Evolutionary conservation across 805 yeast genomes (phyloP).

Genomic region (Nakazawaea pomicola): DNA sequence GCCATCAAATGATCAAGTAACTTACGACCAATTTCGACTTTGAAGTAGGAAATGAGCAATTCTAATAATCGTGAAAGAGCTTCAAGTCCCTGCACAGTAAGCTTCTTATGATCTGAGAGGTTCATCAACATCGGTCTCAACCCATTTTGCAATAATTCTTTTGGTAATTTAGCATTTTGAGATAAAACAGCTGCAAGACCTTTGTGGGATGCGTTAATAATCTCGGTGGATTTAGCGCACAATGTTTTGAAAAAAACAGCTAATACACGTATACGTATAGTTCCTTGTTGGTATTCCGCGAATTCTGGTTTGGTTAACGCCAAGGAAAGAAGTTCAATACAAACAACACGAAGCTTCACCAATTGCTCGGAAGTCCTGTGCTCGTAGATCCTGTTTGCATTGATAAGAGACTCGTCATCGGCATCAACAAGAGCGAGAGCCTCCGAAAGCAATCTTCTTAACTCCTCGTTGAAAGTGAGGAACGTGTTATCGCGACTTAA

Average conservation of each 20-base stretch:
- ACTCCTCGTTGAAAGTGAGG: slow-evolving; percentile 81
- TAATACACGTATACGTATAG: slow-evolving; percentile 73
- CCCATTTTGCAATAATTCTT: slow-evolving; percentile 92
- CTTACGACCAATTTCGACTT: slow-evolving; percentile 94
- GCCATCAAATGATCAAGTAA: slow-evolving; percentile 90
- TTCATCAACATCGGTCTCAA: slow-evolving; percentile 94
- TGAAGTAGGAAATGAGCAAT: slow-evolving; percentile 83
- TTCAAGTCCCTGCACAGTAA: slow-evolving; percentile 85
- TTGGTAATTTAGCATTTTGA: slow-evolving; percentile 85
- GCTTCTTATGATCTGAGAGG: slow-evolving; percentile 84
- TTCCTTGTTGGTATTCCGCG: slow-evolving; percentile 62
- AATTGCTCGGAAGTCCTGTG: slow-evolving; percentile 85
- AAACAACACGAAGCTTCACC: slow-evolving; percentile 82
- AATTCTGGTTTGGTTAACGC: slow-evolving; percentile 86
- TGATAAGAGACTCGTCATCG: slow-evolving; percentile 91
- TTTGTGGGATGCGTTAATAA: slow-evolving; percentile 88
- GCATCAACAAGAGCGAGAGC: slow-evolving; percentile 95
- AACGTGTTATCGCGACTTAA: slow-evolving; percentile 76
- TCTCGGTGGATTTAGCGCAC: slow-evolving; percentile 77
- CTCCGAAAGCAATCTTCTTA: slow-evolving; percentile 78
- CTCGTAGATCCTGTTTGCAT: slow-evolving; percentile 80
- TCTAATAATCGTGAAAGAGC: slow-evolving; percentile 86
- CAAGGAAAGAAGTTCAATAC: slow-evolving; percentile 75
- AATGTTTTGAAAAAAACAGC: slow-evolving; percentile 94
- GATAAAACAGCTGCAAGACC: slow-evolving; percentile 81